Evolutionary conservation across 176 grass and related monocot genomes (phyloP), one percentile per base, ranked within the genome.

Genomic region (Raddia distichophylla): DNA sequence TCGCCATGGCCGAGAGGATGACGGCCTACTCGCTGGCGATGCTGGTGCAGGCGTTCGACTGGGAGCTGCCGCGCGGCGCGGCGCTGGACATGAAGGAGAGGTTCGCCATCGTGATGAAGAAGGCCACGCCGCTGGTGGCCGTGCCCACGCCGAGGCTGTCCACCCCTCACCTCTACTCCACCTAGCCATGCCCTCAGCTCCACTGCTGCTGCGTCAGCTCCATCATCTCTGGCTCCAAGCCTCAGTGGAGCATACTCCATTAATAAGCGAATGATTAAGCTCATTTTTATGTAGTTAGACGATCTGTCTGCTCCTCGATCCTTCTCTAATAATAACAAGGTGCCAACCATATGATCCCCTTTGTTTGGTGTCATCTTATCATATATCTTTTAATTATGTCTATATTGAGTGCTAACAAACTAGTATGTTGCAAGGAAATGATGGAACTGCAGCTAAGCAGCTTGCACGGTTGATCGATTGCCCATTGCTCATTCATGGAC

Each of bases 71-170:
- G 27, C 59, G 56, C 49, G 93, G 85, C 19, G 54, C 11, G n/a
- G 10, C 11, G 62, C 34, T 83, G 37, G 90, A 95, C 20, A 4
- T 95, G 74, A 44, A 58, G 6, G 93, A 95, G 81, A 86, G 34
- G 87, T 95, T 95, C 69, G 87, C 13, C 12, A 95, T 95, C 71
- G 93, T 95, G 17, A 84, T 95, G 86, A 92, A 92, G 93, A 95
- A 95, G 75, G 90, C 90, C 6, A 83, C 60, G 64, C 85, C 93
- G 44, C 85, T 95, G 45, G 78, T 92, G 34, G 87, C 64, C 10
- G 72, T 95, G 37, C 93, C 93, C 3, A 92, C 79, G 18, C 87
- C 93, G 5, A 90, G 87, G 75, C 71, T 95, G 10, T 79, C 85
- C 17, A 86, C 49, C 3, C 74, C 82, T 12, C 70, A 92, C 5